Base-by-base conservation (phyloP, 305 asterid species). In the Coffea humblotiana region DNA sequence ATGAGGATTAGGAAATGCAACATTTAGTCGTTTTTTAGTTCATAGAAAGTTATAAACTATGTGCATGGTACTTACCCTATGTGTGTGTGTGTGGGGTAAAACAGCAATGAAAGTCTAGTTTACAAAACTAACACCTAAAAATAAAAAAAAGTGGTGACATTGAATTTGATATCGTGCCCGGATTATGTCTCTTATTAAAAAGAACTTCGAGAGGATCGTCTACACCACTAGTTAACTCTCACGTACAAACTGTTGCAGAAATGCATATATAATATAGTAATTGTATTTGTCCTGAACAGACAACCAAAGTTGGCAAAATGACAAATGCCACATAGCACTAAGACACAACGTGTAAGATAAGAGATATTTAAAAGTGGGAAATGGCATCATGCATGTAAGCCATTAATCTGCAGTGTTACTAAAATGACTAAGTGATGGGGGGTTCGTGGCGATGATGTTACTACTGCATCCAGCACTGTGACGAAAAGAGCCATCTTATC, bases 351-450 rank as follows among this genome's bases (percentile, higher is more conserved):
- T 40, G 48, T 43, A 27, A n/a, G 82, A 77, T 61, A 32, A 77
- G 77, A 74, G 77, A 80, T 80, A 67, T 75, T 83, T 83, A 51
- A 81, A 75, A 74, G 85, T 83, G 86, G 85, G 68, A 72, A 72
- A 51, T 75, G 37, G 19, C 83, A 76, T 77, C 82, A 67, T 75
- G 68, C 76, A 52, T 75, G 63, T 60, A 58, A 32, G 37, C 83
- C 80, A 81, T 70, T 76, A 61, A 4, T 48, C 1, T 71, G 51
- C 29, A 25, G 40, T 64, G 52, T 35, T 77, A 40, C 56, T 2
- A 71, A n/a, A 10, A 7, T 10, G 8, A 11, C 2, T 4, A 8
- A 18, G 23, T 25, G 43, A 19, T 10, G 37, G 19, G 64, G 63
- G 21, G 4, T 48, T 51, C 8, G 77, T 72, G 74, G 56, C 48